These are phyloP conservation scores for Cylindrotheca closterium DNA, from an alignment of 108 stramenopile genomes.

Conservation along the genomic window DNA sequence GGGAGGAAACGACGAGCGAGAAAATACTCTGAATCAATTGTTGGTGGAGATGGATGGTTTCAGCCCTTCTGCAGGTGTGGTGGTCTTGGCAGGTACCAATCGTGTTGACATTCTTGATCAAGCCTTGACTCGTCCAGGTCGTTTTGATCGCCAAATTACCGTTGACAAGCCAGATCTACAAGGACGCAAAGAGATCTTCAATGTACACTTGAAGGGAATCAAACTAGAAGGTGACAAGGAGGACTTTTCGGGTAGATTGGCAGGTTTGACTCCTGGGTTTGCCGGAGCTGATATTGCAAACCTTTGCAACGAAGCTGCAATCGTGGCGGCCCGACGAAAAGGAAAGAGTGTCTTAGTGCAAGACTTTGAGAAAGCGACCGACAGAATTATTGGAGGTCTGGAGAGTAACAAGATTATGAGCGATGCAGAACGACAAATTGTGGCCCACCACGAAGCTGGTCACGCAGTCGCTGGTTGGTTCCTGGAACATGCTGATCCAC, in stretches of 20 bases:
- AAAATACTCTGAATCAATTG: conserved; percentile 98
- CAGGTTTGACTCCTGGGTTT: conserved; percentile 93
- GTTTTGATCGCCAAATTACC: conserved; percentile 94
- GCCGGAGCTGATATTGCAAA: conserved; percentile 97
- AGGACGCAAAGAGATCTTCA: conserved; percentile 92
- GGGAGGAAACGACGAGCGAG: conserved; percentile 95
- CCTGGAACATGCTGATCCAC: conserved; percentile 94
- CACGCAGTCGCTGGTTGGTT: conserved; percentile 96
- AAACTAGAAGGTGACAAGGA: conserved; percentile 68
- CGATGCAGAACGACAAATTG: conserved; percentile 82
- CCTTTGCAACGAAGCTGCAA: conserved; percentile 98
- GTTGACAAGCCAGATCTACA: conserved; percentile 92
- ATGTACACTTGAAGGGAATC: conserved; percentile 87
- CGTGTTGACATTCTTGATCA: conserved; percentile 91
- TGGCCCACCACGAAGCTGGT: conserved; percentile 98
- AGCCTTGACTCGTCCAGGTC: conserved; percentile 89
- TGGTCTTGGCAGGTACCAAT: conserved; percentile 94
- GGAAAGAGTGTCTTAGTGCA: conserved; percentile 79
- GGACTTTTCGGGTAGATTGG: conserved; percentile 80
- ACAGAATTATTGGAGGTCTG: conserved; percentile 96
- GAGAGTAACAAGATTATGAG: conserved; percentile 94
- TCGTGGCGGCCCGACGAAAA: conserved; percentile 91
- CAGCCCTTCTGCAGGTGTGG: conserved; percentile 79
- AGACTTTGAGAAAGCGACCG: conserved; percentile 93
- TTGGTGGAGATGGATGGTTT: conserved; percentile 99